Conservation (phyloP, 2,329 filamentous ascomycete genomes). For the Byssochlamys sp. region DNA sequence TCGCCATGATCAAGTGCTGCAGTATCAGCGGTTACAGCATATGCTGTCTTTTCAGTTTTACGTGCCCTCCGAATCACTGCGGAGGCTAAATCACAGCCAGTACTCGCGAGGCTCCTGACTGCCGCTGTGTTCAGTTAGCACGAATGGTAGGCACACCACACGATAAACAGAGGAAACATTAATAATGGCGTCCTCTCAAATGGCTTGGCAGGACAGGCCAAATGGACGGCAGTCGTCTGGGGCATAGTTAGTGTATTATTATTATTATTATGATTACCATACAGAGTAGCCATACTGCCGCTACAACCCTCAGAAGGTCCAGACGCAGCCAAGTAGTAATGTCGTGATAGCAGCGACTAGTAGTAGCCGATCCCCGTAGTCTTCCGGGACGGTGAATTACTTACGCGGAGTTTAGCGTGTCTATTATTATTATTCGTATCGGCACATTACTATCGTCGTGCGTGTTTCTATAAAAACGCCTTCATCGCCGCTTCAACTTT, state of each 20-base stretch:
- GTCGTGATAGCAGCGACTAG: not conserved
- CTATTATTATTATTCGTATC: no score
- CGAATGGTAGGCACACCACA: not conserved
- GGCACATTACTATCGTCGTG: no score
- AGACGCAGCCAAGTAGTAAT: not conserved
- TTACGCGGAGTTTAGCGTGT: no score
- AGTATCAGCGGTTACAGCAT: not conserved
- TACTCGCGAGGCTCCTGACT: not conserved
- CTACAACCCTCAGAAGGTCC: not conserved
- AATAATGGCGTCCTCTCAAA: not conserved
- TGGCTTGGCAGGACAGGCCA: not conserved
- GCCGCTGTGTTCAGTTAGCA: not conserved
- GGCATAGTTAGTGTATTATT: not conserved
- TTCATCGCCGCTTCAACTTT: no score
- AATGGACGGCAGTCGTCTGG: not conserved
- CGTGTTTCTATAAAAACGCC: no score
- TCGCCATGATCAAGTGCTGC: not conserved
- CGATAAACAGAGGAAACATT: not conserved
- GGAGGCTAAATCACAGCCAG: not conserved
- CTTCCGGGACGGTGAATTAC: no score
- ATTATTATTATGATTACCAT: no score
- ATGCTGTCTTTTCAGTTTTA: not conserved
- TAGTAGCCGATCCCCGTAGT: no score
- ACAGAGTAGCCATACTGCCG: not conserved
- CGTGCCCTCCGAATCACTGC: not conserved